phyloP scores from a whole-genome alignment of 208 protist species.

The Leptomonas pyrrhocoris region DNA sequence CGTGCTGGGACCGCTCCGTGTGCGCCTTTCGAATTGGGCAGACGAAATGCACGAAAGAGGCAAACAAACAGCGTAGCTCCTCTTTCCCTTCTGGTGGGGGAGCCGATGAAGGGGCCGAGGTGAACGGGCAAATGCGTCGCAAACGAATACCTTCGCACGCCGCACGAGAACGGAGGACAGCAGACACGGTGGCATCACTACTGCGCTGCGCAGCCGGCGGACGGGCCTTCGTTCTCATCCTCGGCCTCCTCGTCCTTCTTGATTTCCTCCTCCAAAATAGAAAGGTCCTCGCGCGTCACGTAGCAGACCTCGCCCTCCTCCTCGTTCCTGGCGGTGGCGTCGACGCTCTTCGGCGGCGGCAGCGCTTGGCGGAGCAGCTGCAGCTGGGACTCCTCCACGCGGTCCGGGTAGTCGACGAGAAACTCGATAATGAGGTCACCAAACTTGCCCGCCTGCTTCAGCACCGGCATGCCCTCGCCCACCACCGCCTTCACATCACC shows the following conservation, averaged over 20 bases:
- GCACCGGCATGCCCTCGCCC: conserved; percentile 81
- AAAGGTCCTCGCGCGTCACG: conserved; percentile 52
- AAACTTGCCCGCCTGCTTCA: conserved; percentile 37
- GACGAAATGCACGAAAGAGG: too few relatives aligned
- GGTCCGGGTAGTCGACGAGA: conserved; percentile 59
- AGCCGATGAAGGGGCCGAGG: too few relatives aligned
- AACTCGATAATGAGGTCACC: conserved; percentile 83
- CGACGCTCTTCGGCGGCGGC: conserved; percentile 51
- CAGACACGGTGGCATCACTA: conserved; percentile 15
- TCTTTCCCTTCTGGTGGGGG: too few relatives aligned
- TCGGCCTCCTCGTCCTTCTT: conserved; percentile 61
- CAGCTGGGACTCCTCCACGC: conserved; percentile 46
- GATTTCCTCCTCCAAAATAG: conserved; percentile 30
- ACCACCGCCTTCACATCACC: conserved; percentile 65
- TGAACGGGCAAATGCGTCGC: too few relatives aligned
- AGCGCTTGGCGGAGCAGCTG: conserved; percentile 46
- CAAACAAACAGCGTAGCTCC: too few relatives aligned
- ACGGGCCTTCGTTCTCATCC: conserved; percentile 47
- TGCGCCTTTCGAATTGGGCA: too few relatives aligned
- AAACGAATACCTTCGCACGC: background rate
- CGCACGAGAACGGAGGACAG: background rate
- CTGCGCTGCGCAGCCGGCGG: conserved; percentile 53
- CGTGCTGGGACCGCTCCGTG: too few relatives aligned
- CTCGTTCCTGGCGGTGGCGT: conserved; percentile 19
- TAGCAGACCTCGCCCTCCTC: conserved; percentile 53